Evolutionary conservation across 768 basidiomycete species (phyloP).

Genomic region (Trametopsis cervina): DNA sequence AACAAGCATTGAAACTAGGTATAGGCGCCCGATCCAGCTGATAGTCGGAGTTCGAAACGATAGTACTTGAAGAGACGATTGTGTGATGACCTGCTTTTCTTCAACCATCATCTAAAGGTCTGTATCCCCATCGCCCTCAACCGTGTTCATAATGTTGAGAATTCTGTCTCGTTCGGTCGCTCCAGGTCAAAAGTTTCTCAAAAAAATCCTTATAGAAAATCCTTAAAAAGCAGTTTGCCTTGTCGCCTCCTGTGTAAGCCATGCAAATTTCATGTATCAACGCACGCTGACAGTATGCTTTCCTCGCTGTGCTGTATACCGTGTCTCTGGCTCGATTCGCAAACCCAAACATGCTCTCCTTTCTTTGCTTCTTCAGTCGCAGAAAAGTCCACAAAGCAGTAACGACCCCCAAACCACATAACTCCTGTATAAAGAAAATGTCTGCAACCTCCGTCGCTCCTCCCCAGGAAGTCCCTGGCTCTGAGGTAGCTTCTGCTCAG

Average conservation of each 20-base stretch:
- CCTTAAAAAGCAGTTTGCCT: conserved; percentile 74
- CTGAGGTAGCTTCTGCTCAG: conserved; percentile 45
- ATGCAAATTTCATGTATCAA: conserved; percentile 23
- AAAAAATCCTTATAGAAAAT: conserved; percentile 45
- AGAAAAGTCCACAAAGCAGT: conserved; percentile 90
- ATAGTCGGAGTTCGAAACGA: conserved; percentile 31
- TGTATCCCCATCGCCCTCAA: conserved; percentile 18
- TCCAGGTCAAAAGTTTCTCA: conserved; percentile 52
- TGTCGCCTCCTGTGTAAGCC: conserved; percentile 61
- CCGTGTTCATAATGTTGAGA: conserved; percentile 10
- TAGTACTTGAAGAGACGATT: conserved; percentile 16
- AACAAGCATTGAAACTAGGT: not conserved
- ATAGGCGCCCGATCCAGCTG: conserved; percentile 2
- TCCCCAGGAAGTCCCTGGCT: conserved; percentile 30
- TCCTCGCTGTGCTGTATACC: too few relatives aligned
- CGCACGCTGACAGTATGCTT: conserved; percentile 10
- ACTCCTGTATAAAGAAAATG: conserved; percentile 30
- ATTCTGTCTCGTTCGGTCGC: conserved; percentile 1
- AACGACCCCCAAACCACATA: conserved; percentile 60
- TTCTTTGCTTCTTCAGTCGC: conserved; percentile 44
- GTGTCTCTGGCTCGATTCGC: too few relatives aligned
- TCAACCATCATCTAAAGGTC: conserved; percentile 62
- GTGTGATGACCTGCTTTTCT: conserved; percentile 32
- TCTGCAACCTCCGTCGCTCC: conserved; percentile 28
- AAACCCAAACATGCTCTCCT: too few relatives aligned